phyloP scores from a whole-genome alignment of 2,329 filamentous ascomycete species.

The Penicillium janthinellum region DNA sequence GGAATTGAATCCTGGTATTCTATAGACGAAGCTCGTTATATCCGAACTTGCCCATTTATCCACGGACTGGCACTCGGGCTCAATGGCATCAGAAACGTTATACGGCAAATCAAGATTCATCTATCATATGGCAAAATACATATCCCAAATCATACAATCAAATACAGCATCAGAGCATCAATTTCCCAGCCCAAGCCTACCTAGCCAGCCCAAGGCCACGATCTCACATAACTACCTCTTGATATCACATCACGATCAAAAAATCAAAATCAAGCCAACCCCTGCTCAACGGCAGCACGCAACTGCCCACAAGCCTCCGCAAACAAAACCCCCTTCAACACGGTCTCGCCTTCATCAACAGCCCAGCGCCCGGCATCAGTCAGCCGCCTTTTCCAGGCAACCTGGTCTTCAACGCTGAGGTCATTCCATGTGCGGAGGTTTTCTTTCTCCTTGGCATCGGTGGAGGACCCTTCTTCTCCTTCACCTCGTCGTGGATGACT shows the following conservation, averaged over 20 bases:
- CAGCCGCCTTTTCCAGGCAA: slow-evolving; percentile 70
- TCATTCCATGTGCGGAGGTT: slow-evolving; percentile 65
- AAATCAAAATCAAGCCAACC: slow-evolving; percentile 16
- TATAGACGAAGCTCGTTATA: no score
- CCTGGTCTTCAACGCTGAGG: slow-evolving; percentile 62
- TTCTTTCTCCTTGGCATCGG: slow-evolving; percentile 17
- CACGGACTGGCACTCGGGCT: no score
- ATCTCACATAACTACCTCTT: neutral
- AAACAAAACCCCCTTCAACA: slow-evolving; percentile 78
- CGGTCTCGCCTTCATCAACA: slow-evolving; percentile 73
- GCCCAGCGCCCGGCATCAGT: slow-evolving; percentile 74
- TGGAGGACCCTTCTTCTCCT: neutral
- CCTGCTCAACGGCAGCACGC: slow-evolving; percentile 18
- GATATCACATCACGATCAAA: no score
- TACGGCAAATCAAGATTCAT: slow-evolving; percentile 1
- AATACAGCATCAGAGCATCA: slow-evolving; percentile 12
- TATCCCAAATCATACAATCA: slow-evolving; percentile 5
- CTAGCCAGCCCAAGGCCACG: neutral
- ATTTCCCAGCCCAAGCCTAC: slow-evolving; percentile 4
- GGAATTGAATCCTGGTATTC: no score
- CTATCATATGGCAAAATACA: neutral
- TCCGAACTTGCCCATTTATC: no score
- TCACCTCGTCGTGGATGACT: neutral
- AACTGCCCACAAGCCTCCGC: slow-evolving; percentile 56
- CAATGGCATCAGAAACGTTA: no score